These are phyloP conservation scores for Tricholoma saponaceum DNA, from an alignment of 768 basidiomycete species.

Conservation along the genomic window DNA sequence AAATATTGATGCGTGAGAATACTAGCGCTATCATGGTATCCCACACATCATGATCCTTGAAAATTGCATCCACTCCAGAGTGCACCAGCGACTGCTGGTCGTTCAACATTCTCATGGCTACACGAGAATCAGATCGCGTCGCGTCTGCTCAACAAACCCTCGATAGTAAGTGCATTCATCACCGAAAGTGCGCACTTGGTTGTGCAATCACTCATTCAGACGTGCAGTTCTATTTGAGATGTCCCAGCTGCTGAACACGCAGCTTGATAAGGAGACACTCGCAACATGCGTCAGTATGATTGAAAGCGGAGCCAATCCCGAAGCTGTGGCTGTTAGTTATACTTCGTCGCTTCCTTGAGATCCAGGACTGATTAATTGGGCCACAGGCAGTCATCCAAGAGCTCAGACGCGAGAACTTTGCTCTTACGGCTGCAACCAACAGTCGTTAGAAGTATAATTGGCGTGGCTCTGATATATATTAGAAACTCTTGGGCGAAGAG, in stretches of 20 bases:
- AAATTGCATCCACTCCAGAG: no score
- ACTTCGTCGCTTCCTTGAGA: slow-evolving; percentile 1
- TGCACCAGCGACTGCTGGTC: no score
- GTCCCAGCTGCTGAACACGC: slow-evolving; percentile 83
- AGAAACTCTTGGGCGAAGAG: neutral
- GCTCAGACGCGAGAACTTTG: slow-evolving; percentile 65
- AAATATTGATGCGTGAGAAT: neutral
- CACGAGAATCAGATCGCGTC: slow-evolving; percentile 55
- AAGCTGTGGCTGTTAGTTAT: slow-evolving; percentile 73
- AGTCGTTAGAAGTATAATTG: neutral
- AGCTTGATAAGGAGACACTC: slow-evolving; percentile 87
- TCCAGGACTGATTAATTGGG: slow-evolving; percentile 6
- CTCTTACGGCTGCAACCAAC: slow-evolving; percentile 20
- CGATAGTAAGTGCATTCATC: slow-evolving; percentile 49
- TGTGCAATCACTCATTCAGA: slow-evolving; percentile 2
- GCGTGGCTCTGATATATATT: neutral
- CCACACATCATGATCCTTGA: no score
- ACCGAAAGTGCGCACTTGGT: neutral
- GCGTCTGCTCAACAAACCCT: slow-evolving; percentile 66
- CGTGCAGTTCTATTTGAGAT: slow-evolving; percentile 76
- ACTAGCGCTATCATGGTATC: no score
- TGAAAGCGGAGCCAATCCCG: slow-evolving; percentile 89
- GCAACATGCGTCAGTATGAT: slow-evolving; percentile 91
- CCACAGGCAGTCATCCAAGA: slow-evolving; percentile 80
- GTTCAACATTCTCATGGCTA: slow-evolving; percentile 33